Percentiles rank a stretch among this genome's conserved stretches.
Evolutionary conservation across 1,139 yeast genomes (phyloP).

Genomic region (Suhomyces yuchorum): DNA sequence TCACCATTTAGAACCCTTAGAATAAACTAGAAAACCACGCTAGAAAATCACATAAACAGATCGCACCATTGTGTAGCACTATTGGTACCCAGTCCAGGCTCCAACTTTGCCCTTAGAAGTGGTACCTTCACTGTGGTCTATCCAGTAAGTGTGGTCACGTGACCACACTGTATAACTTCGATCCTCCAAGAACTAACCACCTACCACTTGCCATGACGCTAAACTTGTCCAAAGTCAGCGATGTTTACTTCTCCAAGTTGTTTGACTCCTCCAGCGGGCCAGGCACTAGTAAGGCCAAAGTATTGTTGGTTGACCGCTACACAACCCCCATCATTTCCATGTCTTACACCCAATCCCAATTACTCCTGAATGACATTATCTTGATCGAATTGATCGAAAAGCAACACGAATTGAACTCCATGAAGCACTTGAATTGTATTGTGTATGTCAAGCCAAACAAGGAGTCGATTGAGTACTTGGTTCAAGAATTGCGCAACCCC

Average conservation of each 20-base stretch:
- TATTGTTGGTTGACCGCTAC: conserved; percentile 72
- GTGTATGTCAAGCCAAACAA: conserved; percentile 76
- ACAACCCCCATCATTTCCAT: conserved; percentile 86
- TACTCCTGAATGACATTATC: conserved; percentile 79
- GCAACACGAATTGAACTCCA: conserved; percentile 57
- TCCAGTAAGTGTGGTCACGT: too few relatives aligned
- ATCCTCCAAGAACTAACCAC: neutral
- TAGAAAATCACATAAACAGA: neutral
- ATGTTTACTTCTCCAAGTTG: conserved; percentile 40
- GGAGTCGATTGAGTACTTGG: conserved; percentile 59
- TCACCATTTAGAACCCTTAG: too few relatives aligned
- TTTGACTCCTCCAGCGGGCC: conserved; percentile 26
- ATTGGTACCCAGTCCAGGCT: too few relatives aligned
- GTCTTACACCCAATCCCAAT: conserved; percentile 83
- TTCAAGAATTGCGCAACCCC: conserved; percentile 72
- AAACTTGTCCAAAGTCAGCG: conserved; percentile 38
- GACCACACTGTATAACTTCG: conserved; percentile 5
- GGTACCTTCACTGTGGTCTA: too few relatives aligned
- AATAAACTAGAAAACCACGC: neutral
- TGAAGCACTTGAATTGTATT: conserved; percentile 84
- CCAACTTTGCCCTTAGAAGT: too few relatives aligned
- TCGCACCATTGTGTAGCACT: neutral
- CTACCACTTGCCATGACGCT: conserved; percentile 27
- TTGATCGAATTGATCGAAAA: conserved; percentile 74
- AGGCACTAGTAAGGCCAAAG: conserved; percentile 56